Percentiles rank a stretch among this genome's conserved stretches.
Conservation (phyloP, 2,329 filamentous ascomycete genomes). For the Phoma sp. region DNA sequence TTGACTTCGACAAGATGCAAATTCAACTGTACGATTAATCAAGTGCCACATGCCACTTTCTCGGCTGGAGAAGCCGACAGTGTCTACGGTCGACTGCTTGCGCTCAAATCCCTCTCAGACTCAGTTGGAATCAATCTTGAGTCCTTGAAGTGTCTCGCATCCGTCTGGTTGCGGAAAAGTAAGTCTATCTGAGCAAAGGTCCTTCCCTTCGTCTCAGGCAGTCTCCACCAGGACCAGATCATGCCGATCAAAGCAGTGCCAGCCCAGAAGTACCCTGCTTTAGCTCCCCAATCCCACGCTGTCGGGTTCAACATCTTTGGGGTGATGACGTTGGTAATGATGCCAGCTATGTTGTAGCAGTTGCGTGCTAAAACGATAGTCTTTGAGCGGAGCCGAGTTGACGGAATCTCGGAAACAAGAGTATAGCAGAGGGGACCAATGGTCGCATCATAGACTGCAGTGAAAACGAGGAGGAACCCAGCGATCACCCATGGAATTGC, state of each 20-base stretch:
- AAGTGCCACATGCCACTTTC: too few relatives aligned
- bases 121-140: too few relatives aligned
- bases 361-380: constrained; percentile 83
- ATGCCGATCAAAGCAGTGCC: constrained; percentile 76
- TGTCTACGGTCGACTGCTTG: too few relatives aligned
- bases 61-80: too few relatives aligned
- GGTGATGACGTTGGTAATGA: constrained; percentile 81
- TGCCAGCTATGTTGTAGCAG: constrained; percentile 75
- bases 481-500: constrained; percentile 16
- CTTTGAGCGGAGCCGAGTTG: constrained; percentile 81
- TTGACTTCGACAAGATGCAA: too few relatives aligned
- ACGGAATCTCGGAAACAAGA: constrained; percentile 80
- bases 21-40: too few relatives aligned
- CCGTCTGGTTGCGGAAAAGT: constrained; percentile 66
- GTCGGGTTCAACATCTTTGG: constrained; percentile 53
- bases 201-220: constrained; percentile 77
- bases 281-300: constrained; percentile 85
- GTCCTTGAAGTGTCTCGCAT: constrained; percentile 26
- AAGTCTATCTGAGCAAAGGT: constrained; percentile 84
- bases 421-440: constrained; percentile 59
- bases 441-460: constrained; percentile 16
- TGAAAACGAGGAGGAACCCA: constrained; percentile 17
- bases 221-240: constrained; percentile 75
- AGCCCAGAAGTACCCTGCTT: constrained; percentile 83
- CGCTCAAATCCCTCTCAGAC: too few relatives aligned